A percentile compares a stretch with the other conserved stretches of the same genome.
These are phyloP conservation scores for Meripilus lineatus DNA, from an alignment of 1,284 basidiomycete genomes.

Conservation along the genomic window DNA sequence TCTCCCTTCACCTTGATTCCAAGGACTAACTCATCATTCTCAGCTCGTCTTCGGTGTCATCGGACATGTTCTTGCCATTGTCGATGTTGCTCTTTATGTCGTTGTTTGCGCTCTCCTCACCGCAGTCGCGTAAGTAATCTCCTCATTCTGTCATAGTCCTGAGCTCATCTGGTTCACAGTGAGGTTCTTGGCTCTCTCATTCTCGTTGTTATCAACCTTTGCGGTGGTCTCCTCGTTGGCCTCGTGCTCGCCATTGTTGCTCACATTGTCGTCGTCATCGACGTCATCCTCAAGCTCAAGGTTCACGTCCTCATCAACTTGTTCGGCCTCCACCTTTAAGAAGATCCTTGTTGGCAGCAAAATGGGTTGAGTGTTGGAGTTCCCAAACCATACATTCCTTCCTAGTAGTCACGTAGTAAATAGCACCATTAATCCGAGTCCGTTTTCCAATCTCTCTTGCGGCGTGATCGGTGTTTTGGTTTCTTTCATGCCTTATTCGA, in stretches of 20 bases:
- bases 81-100: constrained; percentile 19
- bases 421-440: too few species aligned
- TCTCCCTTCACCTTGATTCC: background rate
- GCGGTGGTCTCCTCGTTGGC: constrained; percentile 13
- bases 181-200: constrained; percentile 16
- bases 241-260: constrained; percentile 13
- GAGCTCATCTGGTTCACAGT: constrained; percentile 6
- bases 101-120: constrained; percentile 24
- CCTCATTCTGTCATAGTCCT: background rate
- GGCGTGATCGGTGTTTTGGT: too few species aligned
- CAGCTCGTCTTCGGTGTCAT: constrained; percentile 33
- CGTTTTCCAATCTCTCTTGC: too few species aligned
- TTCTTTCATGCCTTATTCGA: too few species aligned
- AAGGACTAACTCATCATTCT: background rate
- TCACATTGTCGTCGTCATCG: constrained; percentile 9
- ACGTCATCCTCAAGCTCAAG: constrained; percentile 14
- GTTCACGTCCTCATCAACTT: constrained; percentile 13
- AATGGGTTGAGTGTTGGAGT: too few species aligned
- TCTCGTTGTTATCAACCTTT: constrained; percentile 13
- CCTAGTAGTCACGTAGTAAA: background rate
- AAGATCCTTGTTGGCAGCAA: too few species aligned
- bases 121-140: constrained; percentile 27
- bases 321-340: constrained; percentile 5
- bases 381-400: background rate
- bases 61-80: constrained; percentile 30